Evolutionary conservation across 169 alveolate species (phyloP), one percentile per base, ranked within the genome.

Genomic region (Eimeria necatrix): DNA sequence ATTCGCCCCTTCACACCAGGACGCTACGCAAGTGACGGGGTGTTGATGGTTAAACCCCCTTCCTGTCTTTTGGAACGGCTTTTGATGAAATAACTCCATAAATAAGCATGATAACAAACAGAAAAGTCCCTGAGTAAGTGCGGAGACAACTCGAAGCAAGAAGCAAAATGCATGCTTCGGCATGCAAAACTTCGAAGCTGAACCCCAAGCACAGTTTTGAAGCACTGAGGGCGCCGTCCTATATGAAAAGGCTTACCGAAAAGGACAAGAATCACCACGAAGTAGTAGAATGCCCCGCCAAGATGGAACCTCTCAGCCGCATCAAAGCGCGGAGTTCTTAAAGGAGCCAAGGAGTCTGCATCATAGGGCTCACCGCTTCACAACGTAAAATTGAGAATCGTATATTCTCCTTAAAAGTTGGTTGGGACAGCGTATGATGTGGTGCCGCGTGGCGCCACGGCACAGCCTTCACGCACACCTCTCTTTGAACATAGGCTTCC

Each of bases 291-390:
- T 22, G 60, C 76, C 9, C 91, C 91, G 59, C 91, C 56, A 32
- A 41, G 78, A 3, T 56, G 91, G 56, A 83, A 56, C 59, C 78
- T 41, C 9, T 83, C 76, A 46, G 46, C 52, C 60, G 22, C 49
- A 32, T 83, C 91, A 56, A 76, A 53, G 24, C 91, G 53, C 12
- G 78, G 91, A 18, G 91, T 83, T 24, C 91, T 22, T 4, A 83
- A 18, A 22, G 91, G 91, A 48, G 91, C 91, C 16, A 83, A 53
- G 59, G 91, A 83, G n/a, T 83, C 91, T 83, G 91, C 78, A 83
- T 59, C 78, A 83, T 59, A 74, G 41, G 0, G 41, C 41, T 32
- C 41, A 32, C 41, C 41, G 41, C 41, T 32, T 32, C 41, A 32
- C 41, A 0, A 32, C 0, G 41, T 32, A 32, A 32, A 32, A 32